Base-by-base conservation (phyloP, 176 grass and related monocot genomes). In the Pontederia paniculata region DNA sequence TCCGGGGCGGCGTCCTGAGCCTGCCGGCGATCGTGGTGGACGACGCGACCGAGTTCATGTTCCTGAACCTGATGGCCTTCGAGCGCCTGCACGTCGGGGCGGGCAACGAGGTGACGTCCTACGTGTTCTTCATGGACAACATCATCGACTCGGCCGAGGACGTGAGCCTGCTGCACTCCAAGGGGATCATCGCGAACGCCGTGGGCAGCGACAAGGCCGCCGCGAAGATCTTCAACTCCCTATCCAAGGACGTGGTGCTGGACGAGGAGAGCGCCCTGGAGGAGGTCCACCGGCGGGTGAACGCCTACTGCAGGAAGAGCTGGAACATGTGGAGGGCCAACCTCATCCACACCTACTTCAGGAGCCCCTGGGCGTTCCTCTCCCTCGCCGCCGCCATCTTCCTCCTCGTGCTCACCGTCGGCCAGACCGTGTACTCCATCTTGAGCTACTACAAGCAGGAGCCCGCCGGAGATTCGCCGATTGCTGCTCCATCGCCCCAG, bases 291-390 rank as follows among this genome's bases (percentile, higher is more conserved):
- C 28, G 28, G 28, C 3, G 28, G 28, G 28, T 37, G 28, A 37
- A 37, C 28, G 28, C 28, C 28, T 37, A 37, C 28, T 37, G 28
- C 28, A 2, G 28, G 28, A 37, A 37, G 28, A 57, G 18, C 5
- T 65, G 79, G 62, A 72, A 88, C 75, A 56, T 21, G 65, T 79
- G 79, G 75, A 62, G 68, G 1, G 79, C 79, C 15, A 88, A 67
- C 28, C 74, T 89, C 8, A 47, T 65, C 42, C 77, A 81, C 60
- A 73, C 66, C 28, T 52, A 76, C 76, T 89, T 89, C 63, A 42
- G 54, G 46, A 89, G 57, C 51, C 81, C 81, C 0, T 84, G 77
- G 81, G 61, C 70, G 25, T n/a, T 78, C 15, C 42, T 89, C 25
- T 89, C 81, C 10, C 67, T 89, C 25, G 48, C 69, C 0, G 86